A percentile compares a stretch with the other conserved stretches of the same genome.
Conservation (phyloP, 2,329 filamentous ascomycete species). For the Didymella exigua region DNA sequence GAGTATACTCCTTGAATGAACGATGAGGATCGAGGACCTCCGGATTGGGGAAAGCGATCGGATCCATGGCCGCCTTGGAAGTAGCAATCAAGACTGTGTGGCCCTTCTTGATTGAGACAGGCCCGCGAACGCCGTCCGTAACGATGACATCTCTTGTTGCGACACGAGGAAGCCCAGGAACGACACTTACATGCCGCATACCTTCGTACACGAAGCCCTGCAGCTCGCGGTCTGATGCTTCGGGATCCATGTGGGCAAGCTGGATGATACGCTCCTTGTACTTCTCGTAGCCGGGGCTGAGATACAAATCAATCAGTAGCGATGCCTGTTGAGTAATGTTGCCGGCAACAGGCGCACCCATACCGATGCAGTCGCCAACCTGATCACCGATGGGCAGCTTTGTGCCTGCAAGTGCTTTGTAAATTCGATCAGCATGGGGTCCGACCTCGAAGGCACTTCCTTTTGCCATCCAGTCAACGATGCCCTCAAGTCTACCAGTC, state of each 20-base stretch:
- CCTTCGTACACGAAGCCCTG: conserved; percentile 62
- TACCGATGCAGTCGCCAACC: conserved; percentile 58
- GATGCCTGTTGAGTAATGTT: conserved; percentile 61
- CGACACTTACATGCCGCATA: conserved; percentile 59
- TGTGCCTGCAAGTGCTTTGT: conserved; percentile 56
- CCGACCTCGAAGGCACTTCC: conserved; percentile 63
- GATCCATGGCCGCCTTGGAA: conserved; percentile 48
- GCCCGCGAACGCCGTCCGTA: conserved; percentile 57
- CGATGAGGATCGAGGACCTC: conserved; percentile 48
- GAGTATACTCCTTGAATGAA: conserved; percentile 39
- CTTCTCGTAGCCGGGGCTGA: conserved; percentile 56
- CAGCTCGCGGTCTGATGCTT: conserved; percentile 62
- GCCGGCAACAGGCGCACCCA: conserved; percentile 57
- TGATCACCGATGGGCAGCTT: conserved; percentile 56
- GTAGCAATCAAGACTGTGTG: conserved; percentile 49
- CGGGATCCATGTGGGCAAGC: conserved; percentile 54
- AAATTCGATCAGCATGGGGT: conserved; percentile 58
- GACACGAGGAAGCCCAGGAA: conserved; percentile 59
- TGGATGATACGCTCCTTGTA: conserved; percentile 60
- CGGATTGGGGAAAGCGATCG: conserved; percentile 39
- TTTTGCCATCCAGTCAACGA: conserved; percentile 55
- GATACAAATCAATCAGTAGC: conserved; percentile 59
- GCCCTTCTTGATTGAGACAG: conserved; percentile 52
- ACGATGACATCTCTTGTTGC: conserved; percentile 54
- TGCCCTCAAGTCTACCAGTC: conserved; percentile 59